Evolutionary conservation across 306 rosid genomes (phyloP), one percentile per base, ranked within the genome.

Genomic region (Abrus pulchellus): DNA sequence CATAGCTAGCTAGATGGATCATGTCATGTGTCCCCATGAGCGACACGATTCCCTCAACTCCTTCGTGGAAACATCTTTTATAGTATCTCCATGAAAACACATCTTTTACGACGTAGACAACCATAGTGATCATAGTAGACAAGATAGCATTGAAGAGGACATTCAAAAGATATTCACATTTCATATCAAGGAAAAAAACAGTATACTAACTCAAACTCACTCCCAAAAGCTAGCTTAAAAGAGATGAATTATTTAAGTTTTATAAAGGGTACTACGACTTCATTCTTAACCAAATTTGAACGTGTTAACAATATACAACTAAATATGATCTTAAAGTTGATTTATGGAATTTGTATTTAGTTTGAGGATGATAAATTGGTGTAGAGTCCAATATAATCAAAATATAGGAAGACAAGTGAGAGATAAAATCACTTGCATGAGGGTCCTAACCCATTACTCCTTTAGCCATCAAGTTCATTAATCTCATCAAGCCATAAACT

Each of bases 281-380:
- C 0, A 20, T 20, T 20, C 20, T 20, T 20, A 20, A 20, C 20
- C 20, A 20, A 20, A 20, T 20, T 20, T 20, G 20, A 20, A 20
- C 20, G 20, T 20, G 0, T 20, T 20, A 20, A 20, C 20, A 20
- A 20, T 20, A 20, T 20, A 20, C 20, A 20, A 20, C 20, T 20
- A 20, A 20, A 20, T 20, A 20, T 20, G 10, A 54, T 72, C 40
- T 38, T 20, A 36, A 73, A 56, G 38, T 55, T 10, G 43, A 72
- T 72, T 55, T 38, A 44, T 72, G 77, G 61, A 54, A 72, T 53
- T 36, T 72, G 52, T 72, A 54, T 14, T 68, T 34, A 11, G 40
- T 60, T 69, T 34, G 20, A 41, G 38, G 50, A 72, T 54, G 3
- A 54, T 40, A 27, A 36, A 7, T 71, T 11, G 60, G 9, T 71